Evolutionary conservation across 192 early-diverging fungal species (phyloP), one percentile per base, ranked within the genome.

Genomic region (Chytriomyces sp.): DNA sequence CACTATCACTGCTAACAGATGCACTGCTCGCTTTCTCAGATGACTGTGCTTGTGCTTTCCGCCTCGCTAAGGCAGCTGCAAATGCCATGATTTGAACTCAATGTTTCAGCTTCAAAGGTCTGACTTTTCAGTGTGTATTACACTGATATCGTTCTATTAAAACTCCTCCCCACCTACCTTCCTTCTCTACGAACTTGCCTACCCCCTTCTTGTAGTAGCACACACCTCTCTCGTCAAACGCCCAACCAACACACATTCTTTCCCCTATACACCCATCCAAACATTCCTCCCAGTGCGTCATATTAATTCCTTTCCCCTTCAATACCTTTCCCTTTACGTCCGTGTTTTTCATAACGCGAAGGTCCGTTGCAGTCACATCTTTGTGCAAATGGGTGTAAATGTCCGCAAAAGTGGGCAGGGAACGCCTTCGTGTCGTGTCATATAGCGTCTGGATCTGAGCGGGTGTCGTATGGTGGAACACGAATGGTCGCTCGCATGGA

Each of bases 401-500:
- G 28, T 8, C 12, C 12, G 7, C 12, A 12, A 36, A 22, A 25
- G 7, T 38, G 22, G 14, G 12, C 26, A 39, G 17, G 44, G 6
- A 10, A 25, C 10, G 14, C 8, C 19, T 56, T 76, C 61, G 52
- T n/a, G n/a, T n/a, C n/a, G 58, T 36, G 4, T 72, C 74, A 40
- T 76, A 72, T 4, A 82, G 63, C 25, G 39, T 44, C 44, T 80
- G 78, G 30, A 82, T 74, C 22, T 73, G 69, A 10, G 41, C 25
- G 6, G 70, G 40, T 34, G 59, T 53, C 25, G 84, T 38, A 55
- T 79, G 76, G 68, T 83, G 82, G 68, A 83, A 83, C 3, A 75
- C 72, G 33, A 62, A 36, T 5, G 82, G 82, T 19, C 41, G 60
- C 19, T 33, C n/a, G 67, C 82, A 83, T n/a, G 81, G 78, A 59